Evolutionary conservation across 1,139 yeast species (phyloP), one percentile per base, ranked within the genome.

Genomic region (Meyerozyma guilliermondii): DNA sequence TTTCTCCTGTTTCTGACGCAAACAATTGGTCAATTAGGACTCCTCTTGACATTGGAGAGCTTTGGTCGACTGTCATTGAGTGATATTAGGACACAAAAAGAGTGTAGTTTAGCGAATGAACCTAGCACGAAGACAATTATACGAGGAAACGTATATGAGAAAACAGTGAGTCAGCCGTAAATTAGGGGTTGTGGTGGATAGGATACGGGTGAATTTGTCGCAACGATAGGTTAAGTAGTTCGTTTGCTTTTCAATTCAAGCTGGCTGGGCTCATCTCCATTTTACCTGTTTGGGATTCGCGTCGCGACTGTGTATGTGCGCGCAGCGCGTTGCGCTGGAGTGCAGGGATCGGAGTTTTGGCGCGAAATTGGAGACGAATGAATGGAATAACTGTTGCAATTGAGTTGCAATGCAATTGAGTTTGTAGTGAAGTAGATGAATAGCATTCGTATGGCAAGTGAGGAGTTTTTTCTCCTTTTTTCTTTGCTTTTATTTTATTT

Each of bases 1-100:
- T 66, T 42, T 66, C 65, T 35, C 46, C 52, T 35, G 52, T 58
- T 46, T 65, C 71, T 18, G 58, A 43, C 17, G 47, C 50, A 35
- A 61, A 18, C 24, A 33, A 33, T 13, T 17, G 14, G 13, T 33
- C 36, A 10, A 33, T 33, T 10, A 33, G 14, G 18, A 6, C 14
- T 9, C n/a, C 14, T 29, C 33, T 29, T 14, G 14, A 5, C 4
- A 18, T 7, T 20, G 22, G 22, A 10, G 13, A 26, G 28, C 13
- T 10, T 6, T 5, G 28, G 28, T 26, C 28, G 11, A 26, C 28
- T 26, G 28, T 26, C 28, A 26, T 26, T 10, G 28, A n/a, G 28
- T 11, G 13, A 26, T 26, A n/a, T 26, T 20, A 20, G 22, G 22
- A 20, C 28, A 5, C 28, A 26, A 26, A 23, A 3, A 3, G 28